Evolutionary conservation across 2,329 filamentous ascomycete species (phyloP), one percentile per base, ranked within the genome.

Genomic region (Graphilbum ipis-grandicollis): DNA sequence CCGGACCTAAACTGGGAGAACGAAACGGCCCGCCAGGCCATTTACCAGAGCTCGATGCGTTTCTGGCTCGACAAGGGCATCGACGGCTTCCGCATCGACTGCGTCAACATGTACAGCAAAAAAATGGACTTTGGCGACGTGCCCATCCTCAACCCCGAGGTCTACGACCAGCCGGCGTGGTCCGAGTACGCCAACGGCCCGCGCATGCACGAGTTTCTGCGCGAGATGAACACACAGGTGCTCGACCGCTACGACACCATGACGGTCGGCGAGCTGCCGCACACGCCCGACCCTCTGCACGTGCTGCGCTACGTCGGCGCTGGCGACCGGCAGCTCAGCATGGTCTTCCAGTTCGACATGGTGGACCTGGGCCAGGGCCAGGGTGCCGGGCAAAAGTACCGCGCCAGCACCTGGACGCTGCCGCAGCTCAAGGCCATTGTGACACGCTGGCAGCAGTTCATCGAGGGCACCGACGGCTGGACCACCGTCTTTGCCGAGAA

Each of bases 1-100:
- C 82, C 83, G 0, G 83, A 90, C 47, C 63, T 90, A n/a, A 90
- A 90, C 56, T 90, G 81, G 80, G 79, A 86, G 49, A 79, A 77
- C 39, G 62, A 64, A 0, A 70, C 68, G 9, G 70, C 79, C 0
- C 68, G 80, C 14, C 58, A 69, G 33, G 81, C 79, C 4, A 72
- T 86, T 5, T 80, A 84, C 52, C 65, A 76, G 22, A 66, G 69
- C 14, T 66, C 78, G 5, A 79, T 86, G 68, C 66, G 69, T 22
- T 90, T 86, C 52, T 90, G 83, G 83, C 66, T 90, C 1, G 60
- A 80, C 34, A 68, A 71, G 23, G 81, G 80, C 3, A 74, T 80
- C 0, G 71, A 78, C 33, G 78, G 78, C 4, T 83, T 82, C 59
- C 66, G 78, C n/a, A 68, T 82, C 54, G 78, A 83, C 47, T 75